A percentile compares a stretch with the other conserved stretches of the same genome.
phyloP scores from a whole-genome alignment of 78 protist genomes.

The Guillardia theta region DNA sequence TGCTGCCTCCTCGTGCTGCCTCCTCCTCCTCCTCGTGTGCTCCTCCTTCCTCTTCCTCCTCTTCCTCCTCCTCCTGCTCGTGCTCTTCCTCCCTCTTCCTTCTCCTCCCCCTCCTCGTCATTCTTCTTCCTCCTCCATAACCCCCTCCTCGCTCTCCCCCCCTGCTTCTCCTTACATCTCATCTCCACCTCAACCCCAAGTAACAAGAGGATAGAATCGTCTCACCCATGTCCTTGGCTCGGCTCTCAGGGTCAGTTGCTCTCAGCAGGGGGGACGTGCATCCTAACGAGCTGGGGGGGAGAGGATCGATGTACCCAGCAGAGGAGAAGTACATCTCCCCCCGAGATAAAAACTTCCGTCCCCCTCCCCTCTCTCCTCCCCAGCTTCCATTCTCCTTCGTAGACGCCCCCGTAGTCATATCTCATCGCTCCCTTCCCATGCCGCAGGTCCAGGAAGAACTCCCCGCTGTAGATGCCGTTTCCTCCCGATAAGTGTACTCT shows the following conservation, averaged over 20 bases:
- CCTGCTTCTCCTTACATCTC: background rate
- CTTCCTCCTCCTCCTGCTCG: background rate
- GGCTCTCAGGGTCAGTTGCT: background rate
- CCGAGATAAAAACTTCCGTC: background rate
- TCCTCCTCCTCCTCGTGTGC: too few species aligned
- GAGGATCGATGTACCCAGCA: too few species aligned
- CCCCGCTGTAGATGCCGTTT: background rate
- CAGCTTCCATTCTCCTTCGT: background rate
- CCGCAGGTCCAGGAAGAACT: background rate
- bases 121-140: background rate
- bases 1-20: too few species aligned
- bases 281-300: too few species aligned
- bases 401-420: background rate
- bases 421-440: background rate
- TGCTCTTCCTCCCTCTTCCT: background rate
- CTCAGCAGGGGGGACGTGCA: too few species aligned
- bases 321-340: slow-evolving; percentile 1
- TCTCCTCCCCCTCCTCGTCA: background rate
- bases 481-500: background rate
- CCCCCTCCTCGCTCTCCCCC: background rate
- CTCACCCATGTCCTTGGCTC: background rate
- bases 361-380: background rate
- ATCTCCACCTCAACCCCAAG: background rate
- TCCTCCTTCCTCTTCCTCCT: background rate
- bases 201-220: background rate